Evolutionary conservation across 805 yeast genomes (phyloP), one percentile per base, ranked within the genome.

Genomic region (Kuraishia borneana): DNA sequence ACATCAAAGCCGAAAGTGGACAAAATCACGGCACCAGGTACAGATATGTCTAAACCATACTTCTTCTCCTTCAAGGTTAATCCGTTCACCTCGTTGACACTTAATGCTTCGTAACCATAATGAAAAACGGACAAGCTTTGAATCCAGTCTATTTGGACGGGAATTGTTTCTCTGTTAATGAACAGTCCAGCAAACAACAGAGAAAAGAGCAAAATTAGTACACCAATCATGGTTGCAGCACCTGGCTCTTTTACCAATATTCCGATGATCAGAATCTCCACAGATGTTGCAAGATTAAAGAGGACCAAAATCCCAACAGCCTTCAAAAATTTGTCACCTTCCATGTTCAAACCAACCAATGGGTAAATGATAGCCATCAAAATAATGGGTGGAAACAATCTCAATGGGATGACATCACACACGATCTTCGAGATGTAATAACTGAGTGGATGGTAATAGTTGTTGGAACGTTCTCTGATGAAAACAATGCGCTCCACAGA

Each of bases 1-100:
- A 84, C 89, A 43, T 83, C 72, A 54, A 92, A 92, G 0, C 98
- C 98, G 62, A 92, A 92, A 0, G 97, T 85, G 44, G 94, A 83
- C 45, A 92, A 66, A 36, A 92, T 92, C 2, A 95, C 94, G 2
- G 98, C 97, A 8, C 98, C 98, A 0, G 98, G 98, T 12, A 92
- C 94, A 55, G 87, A 95, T 46, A 92, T 89, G 30, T 88, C 82
- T 29, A 92, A 67, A 0, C 98, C 98, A 49, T 80, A 89, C 57
- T 92, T 92, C 51, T 75, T 78, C 52, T 92, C 98, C 42, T 73
- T 75, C 46, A 92, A 65, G 10, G 84, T 76, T 51, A 92, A 66
- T 23, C 84, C 83, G 48, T 79, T 82, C 7, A 89, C 97, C 52
- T 92, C 98, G 54, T 92, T 92, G 36, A 92, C 88, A 3, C 87